Base-by-base conservation (phyloP, 2,329 filamentous ascomycete genomes). In the Amauroascus niger region DNA sequence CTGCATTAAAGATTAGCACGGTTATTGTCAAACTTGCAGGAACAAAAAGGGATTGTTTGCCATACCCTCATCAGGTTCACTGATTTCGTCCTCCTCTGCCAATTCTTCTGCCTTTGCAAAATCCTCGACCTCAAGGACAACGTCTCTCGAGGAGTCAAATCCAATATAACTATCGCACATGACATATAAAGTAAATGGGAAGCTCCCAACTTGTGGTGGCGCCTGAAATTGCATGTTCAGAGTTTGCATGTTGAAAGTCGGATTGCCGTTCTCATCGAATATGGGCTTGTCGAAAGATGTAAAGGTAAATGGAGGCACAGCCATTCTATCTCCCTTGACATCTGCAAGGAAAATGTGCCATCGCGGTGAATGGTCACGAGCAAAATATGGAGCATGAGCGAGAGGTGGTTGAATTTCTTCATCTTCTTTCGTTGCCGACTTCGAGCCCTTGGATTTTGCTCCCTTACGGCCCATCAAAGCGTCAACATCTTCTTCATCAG, bases 311-410 rank as follows among this genome's bases (percentile, higher is more conserved):
- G 94, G 93, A 1, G 91, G 91, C 1, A 98, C 93, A 16, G 91
- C 90, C 72, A 98, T 91, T 72, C 95, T 95, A 65, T 88, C 90
- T 67, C 94, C 87, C 72, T 95, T 95, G 63, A 83, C 86, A 69
- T 98, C 93, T 55, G 88, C 88, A 50, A 98, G 80, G 78, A 98
- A 97, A 45, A 95, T 81, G 65, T 95, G 84, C 91, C 91, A 98
- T 64, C 84, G 81, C 14, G 94, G 91, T 32, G 88, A 86, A 67
- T 95, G 85, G 63, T 96, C 88, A 57, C 88, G 86, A 28, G 89
- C 82, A 62, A 90, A 91, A 72, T 93, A 91, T 3, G 93, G 94
- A 7, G 93, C 90, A 63, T 89, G 86, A 11, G 87, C 85, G n/a
- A 96, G 79, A 41, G 91, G 88, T 18, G 90, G 87, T 58, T 88